phyloP scores from a whole-genome alignment of 2,329 filamentous ascomycete species.

The Fusarium concolor region DNA sequence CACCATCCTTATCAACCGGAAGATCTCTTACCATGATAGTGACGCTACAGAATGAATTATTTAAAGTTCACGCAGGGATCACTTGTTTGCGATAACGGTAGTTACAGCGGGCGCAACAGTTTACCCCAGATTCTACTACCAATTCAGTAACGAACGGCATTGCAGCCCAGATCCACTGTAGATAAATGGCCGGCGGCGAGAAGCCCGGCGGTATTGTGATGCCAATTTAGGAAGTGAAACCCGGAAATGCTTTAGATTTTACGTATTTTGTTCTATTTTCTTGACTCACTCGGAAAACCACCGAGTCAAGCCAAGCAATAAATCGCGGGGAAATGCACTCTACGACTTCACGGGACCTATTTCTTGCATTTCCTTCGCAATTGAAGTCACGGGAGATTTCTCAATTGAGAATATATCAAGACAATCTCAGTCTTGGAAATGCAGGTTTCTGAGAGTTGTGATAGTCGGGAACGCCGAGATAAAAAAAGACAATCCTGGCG shows the following conservation, averaged over 20 bases:
- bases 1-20: neutral
- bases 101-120: slow-evolving; percentile 4
- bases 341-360: neutral
- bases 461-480: neutral
- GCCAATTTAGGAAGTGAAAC: slow-evolving; percentile 1
- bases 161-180: slow-evolving; percentile 16
- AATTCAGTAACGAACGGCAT: slow-evolving; percentile 12
- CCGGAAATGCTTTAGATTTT: slow-evolving; percentile 12
- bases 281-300: slow-evolving; percentile 22
- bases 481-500: neutral
- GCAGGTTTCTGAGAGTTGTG: neutral
- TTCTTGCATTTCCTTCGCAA: slow-evolving; percentile 1
- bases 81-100: slow-evolving; percentile 33
- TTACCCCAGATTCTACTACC: slow-evolving; percentile 32
- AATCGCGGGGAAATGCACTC: neutral
- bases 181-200: slow-evolving; percentile 35
- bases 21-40: slow-evolving; percentile 11
- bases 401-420: neutral
- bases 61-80: slow-evolving; percentile 1
- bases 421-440: neutral
- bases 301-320: slow-evolving; percentile 9
- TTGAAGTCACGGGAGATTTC: neutral
- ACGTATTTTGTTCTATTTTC: slow-evolving; percentile 25
- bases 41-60: slow-evolving; percentile 9
- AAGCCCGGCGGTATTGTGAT: slow-evolving; percentile 21